A percentile compares a stretch with the other conserved stretches of the same genome.
Evolutionary conservation across 148 eudicot genomes (phyloP).

Genomic region (Rhododendron williamsianum): DNA sequence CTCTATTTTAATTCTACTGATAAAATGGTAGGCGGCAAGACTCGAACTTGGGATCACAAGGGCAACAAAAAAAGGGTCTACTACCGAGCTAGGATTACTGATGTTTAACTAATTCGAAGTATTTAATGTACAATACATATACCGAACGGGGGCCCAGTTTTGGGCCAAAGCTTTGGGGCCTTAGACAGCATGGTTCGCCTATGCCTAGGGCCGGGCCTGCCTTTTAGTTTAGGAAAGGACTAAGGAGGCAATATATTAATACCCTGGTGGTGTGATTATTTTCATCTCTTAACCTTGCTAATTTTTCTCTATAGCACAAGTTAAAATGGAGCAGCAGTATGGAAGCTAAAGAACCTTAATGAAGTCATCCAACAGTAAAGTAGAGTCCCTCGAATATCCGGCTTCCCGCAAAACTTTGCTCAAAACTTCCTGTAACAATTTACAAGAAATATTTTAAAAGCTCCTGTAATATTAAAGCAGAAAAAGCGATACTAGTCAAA

Average conservation of each 20-base stretch:
- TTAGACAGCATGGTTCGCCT: background rate
- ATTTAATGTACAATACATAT: too few species aligned
- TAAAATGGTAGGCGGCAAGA: too few species aligned
- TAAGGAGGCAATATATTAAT: background rate
- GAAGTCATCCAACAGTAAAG: slow-evolving; percentile 65
- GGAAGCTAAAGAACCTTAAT: slow-evolving; percentile 45
- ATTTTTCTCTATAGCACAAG: background rate
- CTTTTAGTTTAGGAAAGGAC: background rate
- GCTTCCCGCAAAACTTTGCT: slow-evolving; percentile 66
- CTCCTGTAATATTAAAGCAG: background rate
- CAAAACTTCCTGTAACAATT: slow-evolving; percentile 53
- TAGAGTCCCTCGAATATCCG: slow-evolving; percentile 71
- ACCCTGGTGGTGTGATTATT: background rate
- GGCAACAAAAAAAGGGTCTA: too few species aligned
- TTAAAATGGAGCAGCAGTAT: background rate
- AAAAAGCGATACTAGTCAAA: background rate
- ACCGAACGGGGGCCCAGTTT: too few species aligned
- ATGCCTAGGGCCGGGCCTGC: background rate
- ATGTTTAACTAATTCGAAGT: too few species aligned
- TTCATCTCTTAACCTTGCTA: background rate
- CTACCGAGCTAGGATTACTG: too few species aligned
- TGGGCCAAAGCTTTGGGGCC: background rate
- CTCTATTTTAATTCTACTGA: too few species aligned
- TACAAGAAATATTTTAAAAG: background rate
- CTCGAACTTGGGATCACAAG: too few species aligned